Percentiles rank a stretch among this genome's conserved stretches.
Evolutionary conservation across 345 rosid genomes (phyloP).

Genomic region (Ceriops zippeliana): DNA sequence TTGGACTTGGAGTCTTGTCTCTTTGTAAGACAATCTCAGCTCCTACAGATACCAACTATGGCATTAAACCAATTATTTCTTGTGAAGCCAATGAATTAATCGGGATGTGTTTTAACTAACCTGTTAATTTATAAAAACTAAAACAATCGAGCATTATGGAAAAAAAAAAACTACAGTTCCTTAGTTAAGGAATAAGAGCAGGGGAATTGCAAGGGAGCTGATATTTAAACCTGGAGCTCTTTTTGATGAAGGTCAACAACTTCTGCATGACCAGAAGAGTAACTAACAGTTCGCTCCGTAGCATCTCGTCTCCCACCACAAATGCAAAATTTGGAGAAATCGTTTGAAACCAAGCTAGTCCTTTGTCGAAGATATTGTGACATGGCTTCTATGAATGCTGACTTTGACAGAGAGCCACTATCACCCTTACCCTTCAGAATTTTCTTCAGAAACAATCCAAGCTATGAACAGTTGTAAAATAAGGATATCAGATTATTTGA

Average conservation of each 20-base stretch:
- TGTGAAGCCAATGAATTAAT: not conserved
- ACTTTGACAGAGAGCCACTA: constrained; percentile 49
- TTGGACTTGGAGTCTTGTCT: constrained; percentile 51
- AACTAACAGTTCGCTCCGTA: constrained; percentile 22
- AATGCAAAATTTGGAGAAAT: constrained; percentile 71
- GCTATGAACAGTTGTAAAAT: constrained; percentile 29
- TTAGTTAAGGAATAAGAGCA: not conserved
- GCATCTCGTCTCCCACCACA: constrained; percentile 62
- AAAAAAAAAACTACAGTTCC: too few species aligned
- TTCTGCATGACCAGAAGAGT: constrained; percentile 34
- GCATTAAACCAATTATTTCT: not conserved
- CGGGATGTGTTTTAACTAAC: not conserved
- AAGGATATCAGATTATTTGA: not conserved
- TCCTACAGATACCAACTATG: constrained; percentile 40
- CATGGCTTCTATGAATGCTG: constrained; percentile 67
- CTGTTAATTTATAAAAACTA: not conserved
- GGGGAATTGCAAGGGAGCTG: not conserved
- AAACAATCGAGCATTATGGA: not conserved
- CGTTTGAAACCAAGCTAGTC: constrained; percentile 50
- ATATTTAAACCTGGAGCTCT: constrained; percentile 58
- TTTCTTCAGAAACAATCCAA: constrained; percentile 68
- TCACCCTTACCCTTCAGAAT: constrained; percentile 65
- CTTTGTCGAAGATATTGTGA: constrained; percentile 66
- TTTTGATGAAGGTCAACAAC: constrained; percentile 49
- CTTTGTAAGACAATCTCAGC: constrained; percentile 43